Evolutionary conservation across 352 stramenopile species (phyloP).

Genomic region (Globisporangium nagaii): DNA sequence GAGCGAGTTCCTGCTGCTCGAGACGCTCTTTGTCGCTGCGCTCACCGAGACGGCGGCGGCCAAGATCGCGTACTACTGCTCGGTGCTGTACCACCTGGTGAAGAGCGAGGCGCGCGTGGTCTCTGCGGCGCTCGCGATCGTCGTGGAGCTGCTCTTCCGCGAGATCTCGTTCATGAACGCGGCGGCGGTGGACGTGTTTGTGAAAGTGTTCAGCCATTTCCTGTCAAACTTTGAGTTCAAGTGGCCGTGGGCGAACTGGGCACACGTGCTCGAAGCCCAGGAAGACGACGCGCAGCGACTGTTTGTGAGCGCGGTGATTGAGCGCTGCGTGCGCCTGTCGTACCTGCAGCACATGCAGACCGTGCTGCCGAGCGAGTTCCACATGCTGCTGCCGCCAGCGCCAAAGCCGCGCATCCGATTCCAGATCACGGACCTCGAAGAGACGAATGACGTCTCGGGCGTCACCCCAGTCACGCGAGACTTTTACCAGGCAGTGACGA

Average conservation of each 20-base stretch:
- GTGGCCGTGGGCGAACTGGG: constrained; percentile 77
- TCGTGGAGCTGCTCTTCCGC: constrained; percentile 82
- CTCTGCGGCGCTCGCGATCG: constrained; percentile 70
- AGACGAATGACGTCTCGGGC: constrained; percentile 15
- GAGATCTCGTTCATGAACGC: constrained; percentile 73
- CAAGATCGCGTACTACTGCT: constrained; percentile 61
- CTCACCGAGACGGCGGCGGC: constrained; percentile 37
- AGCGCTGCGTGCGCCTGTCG: constrained; percentile 78
- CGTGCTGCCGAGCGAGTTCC: constrained; percentile 64
- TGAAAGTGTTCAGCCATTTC: constrained; percentile 80
- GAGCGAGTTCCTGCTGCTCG: constrained; percentile 75
- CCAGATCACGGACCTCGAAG: constrained; percentile 13
- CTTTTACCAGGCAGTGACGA: constrained; percentile 53
- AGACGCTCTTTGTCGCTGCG: constrained; percentile 61
- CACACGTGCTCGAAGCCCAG: constrained; percentile 66
- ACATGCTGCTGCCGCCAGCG: constrained; percentile 66
- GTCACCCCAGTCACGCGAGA: constrained; percentile 22
- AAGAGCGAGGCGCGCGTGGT: constrained; percentile 63
- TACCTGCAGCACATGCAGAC: constrained; percentile 85
- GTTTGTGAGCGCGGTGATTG: constrained; percentile 81
- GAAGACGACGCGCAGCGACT: constrained; percentile 80
- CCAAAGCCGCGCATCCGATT: constrained; percentile 71
- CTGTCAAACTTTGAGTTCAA: constrained; percentile 88
- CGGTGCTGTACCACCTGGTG: constrained; percentile 70
- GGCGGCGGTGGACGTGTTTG: constrained; percentile 51